Evolutionary conservation across 2,329 filamentous ascomycete genomes (phyloP), one percentile per base, ranked within the genome.

Genomic region (Penicillium sp.): DNA sequence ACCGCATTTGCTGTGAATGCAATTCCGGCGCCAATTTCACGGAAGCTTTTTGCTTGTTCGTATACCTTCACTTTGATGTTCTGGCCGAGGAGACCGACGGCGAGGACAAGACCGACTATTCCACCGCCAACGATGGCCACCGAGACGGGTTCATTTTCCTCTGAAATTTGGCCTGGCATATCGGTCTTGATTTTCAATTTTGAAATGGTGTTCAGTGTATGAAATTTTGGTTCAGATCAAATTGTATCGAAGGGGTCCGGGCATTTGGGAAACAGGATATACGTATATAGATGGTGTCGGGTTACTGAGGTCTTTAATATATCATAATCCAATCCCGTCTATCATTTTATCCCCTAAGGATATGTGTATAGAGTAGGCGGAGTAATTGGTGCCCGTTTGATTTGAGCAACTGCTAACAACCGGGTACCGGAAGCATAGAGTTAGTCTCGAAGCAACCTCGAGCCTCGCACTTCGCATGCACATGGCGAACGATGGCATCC

Each of bases 61-160:
- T 42, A 42, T 5, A 42, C 19, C 10, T 19, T 42, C 2, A 42
- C 37, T 21, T 10, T 9, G 37, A 42, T 42, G 3, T 21, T 21
- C 1, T 73, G 70, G 44, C 74, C 66, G 31, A 71, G 65, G 9
- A 77, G 69, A 14, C 70, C 67, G 14, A 77, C 67, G n/a, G 73
- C 69, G 21, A 69, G 63, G 55, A 70, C 72, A 22, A 78, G 69
- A 13, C 76, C 76, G 29, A 73, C 73, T 26, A 78, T 73, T 48
- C 76, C 76, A 27, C 76, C 75, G 13, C 76, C 75, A 22, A 77
- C 66, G 24, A 78, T 68, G 49, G 73, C 75, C 8, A 42, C 37
- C 8, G 35, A 37, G 7, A 37, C 16, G 7, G 35, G 1, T 37
- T 37, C 35, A 19, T 37, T n/a, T 1, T n/a, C 35, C 3, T 16